Conservation (phyloP, 1,284 basidiomycete species). For the Takashimella koratensis region DNA sequence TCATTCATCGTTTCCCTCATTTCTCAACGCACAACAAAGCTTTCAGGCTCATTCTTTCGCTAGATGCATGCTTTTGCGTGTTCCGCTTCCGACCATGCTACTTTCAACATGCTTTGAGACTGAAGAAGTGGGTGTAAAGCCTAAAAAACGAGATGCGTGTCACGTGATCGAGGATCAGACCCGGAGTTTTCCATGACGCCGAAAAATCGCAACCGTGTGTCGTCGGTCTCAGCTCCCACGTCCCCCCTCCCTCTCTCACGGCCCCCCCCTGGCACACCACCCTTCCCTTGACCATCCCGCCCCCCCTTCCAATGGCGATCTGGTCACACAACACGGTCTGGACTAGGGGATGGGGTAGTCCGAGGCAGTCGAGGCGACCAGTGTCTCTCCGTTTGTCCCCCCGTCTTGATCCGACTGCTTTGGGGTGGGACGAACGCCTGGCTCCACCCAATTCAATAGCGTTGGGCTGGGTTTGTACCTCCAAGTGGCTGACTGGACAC, state of each 20-base stretch:
- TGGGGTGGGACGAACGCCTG: too few relatives aligned
- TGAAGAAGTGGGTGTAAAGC: not conserved
- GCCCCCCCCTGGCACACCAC: not conserved
- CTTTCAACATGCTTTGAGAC: slow-evolving; percentile 6
- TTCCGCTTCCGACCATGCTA: not conserved
- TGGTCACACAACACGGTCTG: too few relatives aligned
- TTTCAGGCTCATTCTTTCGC: not conserved
- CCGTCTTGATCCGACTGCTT: too few relatives aligned
- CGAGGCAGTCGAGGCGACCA: too few relatives aligned
- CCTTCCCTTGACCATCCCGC: too few relatives aligned
- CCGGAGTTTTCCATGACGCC: not conserved
- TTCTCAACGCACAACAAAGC: not conserved
- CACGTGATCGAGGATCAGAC: slow-evolving; percentile 1
- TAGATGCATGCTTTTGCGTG: not conserved
- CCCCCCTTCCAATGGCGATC: too few relatives aligned
- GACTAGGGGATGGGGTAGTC: too few relatives aligned
- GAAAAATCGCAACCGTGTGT: not conserved
- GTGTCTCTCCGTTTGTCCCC: too few relatives aligned
- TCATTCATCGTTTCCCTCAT: not conserved
- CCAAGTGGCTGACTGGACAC: too few relatives aligned
- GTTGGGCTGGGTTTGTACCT: too few relatives aligned
- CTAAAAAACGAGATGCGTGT: not conserved
- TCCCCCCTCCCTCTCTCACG: not conserved
- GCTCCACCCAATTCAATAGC: too few relatives aligned
- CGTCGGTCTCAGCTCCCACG: not conserved